These are phyloP conservation scores for Ceratocystis albifundus DNA, from an alignment of 2,329 filamentous ascomycete genomes.

Conservation along the genomic window DNA sequence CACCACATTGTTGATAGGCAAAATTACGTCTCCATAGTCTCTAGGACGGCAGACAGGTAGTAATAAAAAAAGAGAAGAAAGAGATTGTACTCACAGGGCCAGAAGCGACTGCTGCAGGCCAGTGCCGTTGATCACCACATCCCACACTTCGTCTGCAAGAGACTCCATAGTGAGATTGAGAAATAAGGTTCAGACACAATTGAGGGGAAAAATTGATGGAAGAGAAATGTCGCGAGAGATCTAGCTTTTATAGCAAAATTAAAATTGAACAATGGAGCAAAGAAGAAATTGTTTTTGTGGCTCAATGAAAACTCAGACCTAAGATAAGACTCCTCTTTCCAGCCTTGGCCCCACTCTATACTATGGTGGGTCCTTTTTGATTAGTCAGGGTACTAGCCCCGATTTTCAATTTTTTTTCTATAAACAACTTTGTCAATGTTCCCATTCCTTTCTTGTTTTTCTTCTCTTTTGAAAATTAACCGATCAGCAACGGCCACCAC, in stretches of 20 bases:
- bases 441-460: conserved; percentile 27
- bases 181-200: conserved; percentile 24
- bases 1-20: conserved; percentile 24
- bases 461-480: conserved; percentile 31
- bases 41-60: conserved; percentile 29
- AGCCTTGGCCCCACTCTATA: conserved; percentile 18
- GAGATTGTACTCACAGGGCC: conserved; percentile 51
- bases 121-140: conserved; percentile 68
- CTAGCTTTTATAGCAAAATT: background rate
- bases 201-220: background rate
- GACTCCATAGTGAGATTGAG: conserved; percentile 50
- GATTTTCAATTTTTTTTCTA: conserved; percentile 8
- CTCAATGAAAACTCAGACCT: conserved; percentile 8
- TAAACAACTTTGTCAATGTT: background rate
- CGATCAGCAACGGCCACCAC: conserved; percentile 29
- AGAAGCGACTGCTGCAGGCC: conserved; percentile 68
- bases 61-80: conserved; percentile 7
- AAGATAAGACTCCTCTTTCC: background rate
- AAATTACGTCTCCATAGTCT: conserved; percentile 26
- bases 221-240: background rate
- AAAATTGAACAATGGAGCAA: background rate
- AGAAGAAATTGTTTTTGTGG: background rate
- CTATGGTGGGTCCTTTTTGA: background rate
- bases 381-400: conserved; percentile 15
- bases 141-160: conserved; percentile 62